Evolutionary conservation across 2,329 filamentous ascomycete genomes (phyloP).

Genomic region (Ceratocystis lukuohia): DNA sequence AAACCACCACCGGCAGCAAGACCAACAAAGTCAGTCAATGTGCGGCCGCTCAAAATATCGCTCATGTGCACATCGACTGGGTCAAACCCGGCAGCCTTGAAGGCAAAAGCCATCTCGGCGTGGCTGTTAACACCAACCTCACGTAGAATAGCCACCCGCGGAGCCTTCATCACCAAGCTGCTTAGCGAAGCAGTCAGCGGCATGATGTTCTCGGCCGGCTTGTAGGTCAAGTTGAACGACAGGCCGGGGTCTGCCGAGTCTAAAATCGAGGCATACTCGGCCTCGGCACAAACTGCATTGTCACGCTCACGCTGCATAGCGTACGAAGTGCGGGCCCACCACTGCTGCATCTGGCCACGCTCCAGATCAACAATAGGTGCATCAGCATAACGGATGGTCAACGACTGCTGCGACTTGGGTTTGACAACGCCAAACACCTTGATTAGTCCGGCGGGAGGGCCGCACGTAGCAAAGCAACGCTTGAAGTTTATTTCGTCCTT

Average conservation of each 20-base stretch:
- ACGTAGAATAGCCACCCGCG: slow-evolving; percentile 74
- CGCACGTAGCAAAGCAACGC: slow-evolving; percentile 80
- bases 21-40: slow-evolving; percentile 70
- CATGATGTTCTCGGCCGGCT: slow-evolving; percentile 62
- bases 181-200: slow-evolving; percentile 43
- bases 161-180: slow-evolving; percentile 41
- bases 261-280: slow-evolving; percentile 61
- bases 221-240: slow-evolving; percentile 68
- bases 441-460: slow-evolving; percentile 67
- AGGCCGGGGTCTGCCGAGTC: slow-evolving; percentile 72
- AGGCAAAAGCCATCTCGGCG: slow-evolving; percentile 96
- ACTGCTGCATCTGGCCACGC: slow-evolving; percentile 64
- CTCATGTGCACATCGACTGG: slow-evolving; percentile 95
- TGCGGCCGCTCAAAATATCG: slow-evolving; percentile 68
- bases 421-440: slow-evolving; percentile 71
- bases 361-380: slow-evolving; percentile 54
- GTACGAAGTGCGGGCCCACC: slow-evolving; percentile 79
- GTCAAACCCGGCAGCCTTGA: slow-evolving; percentile 80
- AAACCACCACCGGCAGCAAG: slow-evolving; percentile 94
- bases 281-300: slow-evolving; percentile 73
- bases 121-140: slow-evolving; percentile 94
- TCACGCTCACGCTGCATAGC: slow-evolving; percentile 85
- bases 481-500: slow-evolving; percentile 74
- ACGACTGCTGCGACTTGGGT: slow-evolving; percentile 54
- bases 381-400: slow-evolving; percentile 61